These are phyloP conservation scores for Triticum dicoccoides DNA, from an alignment of 176 grass and related monocot genomes.

Conservation along the genomic window DNA sequence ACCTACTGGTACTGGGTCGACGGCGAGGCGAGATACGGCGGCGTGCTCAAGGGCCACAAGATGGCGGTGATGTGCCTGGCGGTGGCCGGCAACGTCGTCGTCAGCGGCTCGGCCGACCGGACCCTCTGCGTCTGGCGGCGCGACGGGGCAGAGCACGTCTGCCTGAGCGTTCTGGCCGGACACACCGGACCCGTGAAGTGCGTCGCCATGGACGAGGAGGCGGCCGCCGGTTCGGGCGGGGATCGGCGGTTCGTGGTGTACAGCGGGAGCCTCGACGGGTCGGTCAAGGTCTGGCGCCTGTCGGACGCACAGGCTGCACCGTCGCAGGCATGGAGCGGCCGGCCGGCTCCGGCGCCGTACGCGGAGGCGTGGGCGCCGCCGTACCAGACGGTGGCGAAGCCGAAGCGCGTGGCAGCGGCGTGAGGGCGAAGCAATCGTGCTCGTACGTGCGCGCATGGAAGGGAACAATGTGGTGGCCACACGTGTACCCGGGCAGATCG, in stretches of 20 bases:
- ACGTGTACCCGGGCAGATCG: neutral
- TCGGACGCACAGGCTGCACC: neutral
- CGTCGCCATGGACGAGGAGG: conserved; percentile 49
- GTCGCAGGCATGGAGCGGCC: neutral
- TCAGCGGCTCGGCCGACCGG: conserved; percentile 61
- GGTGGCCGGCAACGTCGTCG: conserved; percentile 40
- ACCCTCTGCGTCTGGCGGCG: conserved; percentile 62
- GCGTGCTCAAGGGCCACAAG: conserved; percentile 33
- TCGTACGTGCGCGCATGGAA: neutral
- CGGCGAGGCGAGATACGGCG: neutral
- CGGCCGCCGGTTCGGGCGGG: neutral
- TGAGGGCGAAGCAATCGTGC: conserved; percentile 14
- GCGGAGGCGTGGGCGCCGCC: neutral
- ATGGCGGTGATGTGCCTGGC: conserved; percentile 64
- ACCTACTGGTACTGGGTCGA: conserved; percentile 44
- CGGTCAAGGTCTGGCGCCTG: conserved; percentile 7
- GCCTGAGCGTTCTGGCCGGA: conserved; percentile 26
- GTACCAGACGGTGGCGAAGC: neutral
- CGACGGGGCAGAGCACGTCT: conserved; percentile 20
- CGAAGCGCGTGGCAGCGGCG: conserved; percentile 11
- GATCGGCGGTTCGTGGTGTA: conserved; percentile 47
- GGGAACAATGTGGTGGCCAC: neutral
- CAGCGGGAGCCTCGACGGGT: conserved; percentile 53
- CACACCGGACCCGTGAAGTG: conserved; percentile 69
- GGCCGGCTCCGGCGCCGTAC: neutral